Evolutionary conservation across 768 basidiomycete genomes (phyloP), one percentile per base, ranked within the genome.

Genomic region (Sarcodon aspratus): DNA sequence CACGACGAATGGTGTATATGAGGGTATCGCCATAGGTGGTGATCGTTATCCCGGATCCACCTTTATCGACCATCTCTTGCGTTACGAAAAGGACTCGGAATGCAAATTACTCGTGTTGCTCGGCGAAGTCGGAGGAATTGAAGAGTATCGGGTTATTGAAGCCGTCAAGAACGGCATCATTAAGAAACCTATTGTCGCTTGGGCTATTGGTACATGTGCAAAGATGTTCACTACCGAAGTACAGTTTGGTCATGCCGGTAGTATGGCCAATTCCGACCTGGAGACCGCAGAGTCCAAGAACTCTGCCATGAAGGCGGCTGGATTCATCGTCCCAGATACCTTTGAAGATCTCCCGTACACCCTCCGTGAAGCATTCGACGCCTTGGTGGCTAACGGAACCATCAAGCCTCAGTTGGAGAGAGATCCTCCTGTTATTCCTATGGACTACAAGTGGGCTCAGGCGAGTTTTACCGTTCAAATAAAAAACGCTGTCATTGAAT

Each of bases 371-470:
- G 85, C 90, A 7, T 98, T 95, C 70, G 78, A 94, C 51, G 68
- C 63, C 48, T 86, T 99, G 55, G 85, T 97, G 49, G 61, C 65
- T 51, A 65, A 59, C 43, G 91, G 93, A 33, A 60, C 67, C 32
- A 78, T 99, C 65, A 65, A 71, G 34, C 82, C 80, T 54, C 73
- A 81, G 71, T 58, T 68, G 35, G 95, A 99, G 73, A 72, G 81
- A 48, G 88, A 92, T 18, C 92, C 94, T 5, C 95, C 95, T 9
- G 82, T 87, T 50, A 97, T 98, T 63, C 95, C 95, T n/a, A 97
- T 98, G 91, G 95, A 99, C 71, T 99, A 97, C 82, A 97, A 98
- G 75, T 97, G 95, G 95, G 94, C 94, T 34, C 90, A 94, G 70
- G 21, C 5, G 21, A 27, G 21, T 27, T 27, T 27, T 5, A 27